Conservation (phyloP, 2,329 filamentous ascomycete species). For the Pseudopithomyces maydicus region DNA sequence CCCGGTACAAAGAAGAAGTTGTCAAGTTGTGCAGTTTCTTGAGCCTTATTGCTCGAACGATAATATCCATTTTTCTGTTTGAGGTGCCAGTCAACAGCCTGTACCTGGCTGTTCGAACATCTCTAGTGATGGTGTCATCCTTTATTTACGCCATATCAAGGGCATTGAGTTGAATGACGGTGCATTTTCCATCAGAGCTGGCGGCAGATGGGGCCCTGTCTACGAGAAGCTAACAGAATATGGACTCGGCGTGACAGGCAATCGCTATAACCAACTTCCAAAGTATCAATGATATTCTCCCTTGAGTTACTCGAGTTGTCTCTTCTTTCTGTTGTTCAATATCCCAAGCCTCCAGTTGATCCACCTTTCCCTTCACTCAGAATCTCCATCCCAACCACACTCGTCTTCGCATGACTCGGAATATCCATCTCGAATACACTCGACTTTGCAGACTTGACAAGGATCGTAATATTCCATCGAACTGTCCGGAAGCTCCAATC, state of each 20-base stretch:
- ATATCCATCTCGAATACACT: too few species aligned
- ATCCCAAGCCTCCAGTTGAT: too few species aligned
- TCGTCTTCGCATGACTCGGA: too few species aligned
- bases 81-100: constrained; percentile 11
- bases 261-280: constrained; percentile 1
- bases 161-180: constrained; percentile 3
- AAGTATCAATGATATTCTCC: constrained; percentile 6
- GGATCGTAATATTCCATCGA: too few species aligned
- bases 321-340: too few species aligned
- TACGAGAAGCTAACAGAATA: constrained; percentile 7
- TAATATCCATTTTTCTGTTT: not conserved
- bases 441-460: too few species aligned
- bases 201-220: constrained; percentile 8
- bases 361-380: too few species aligned
- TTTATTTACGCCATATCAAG: constrained; percentile 4
- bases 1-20: not conserved
- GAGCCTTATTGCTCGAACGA: not conserved
- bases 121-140: constrained; percentile 1
- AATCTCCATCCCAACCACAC: too few species aligned
- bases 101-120: constrained; percentile 8
- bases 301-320: not conserved
- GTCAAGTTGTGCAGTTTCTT: constrained; percentile 2
- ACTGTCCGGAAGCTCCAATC: not conserved
- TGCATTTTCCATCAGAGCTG: constrained; percentile 1
- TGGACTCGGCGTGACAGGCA: constrained; percentile 10